Evolutionary conservation across 257 asterid genomes (phyloP).

Genomic region (Jacaranda mimosifolia): DNA sequence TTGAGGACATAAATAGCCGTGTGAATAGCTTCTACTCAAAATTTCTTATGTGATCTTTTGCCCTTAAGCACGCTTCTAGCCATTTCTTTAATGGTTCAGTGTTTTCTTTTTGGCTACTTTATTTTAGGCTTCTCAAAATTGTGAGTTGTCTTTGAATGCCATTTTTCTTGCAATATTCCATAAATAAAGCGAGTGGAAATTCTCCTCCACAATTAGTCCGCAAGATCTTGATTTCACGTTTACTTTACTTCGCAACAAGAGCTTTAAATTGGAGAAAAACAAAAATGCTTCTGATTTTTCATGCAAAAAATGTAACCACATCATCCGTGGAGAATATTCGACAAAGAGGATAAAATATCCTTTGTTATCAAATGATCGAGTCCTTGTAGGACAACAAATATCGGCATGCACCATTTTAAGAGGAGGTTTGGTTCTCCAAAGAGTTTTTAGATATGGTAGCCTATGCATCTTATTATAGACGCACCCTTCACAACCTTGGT

Average conservation of each 20-base stretch:
- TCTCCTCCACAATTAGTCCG: background rate
- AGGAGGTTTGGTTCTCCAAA: background rate
- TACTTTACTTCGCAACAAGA: background rate
- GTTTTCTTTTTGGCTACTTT: too few relatives aligned
- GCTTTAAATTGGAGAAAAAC: background rate
- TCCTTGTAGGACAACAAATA: slow-evolving; percentile 15
- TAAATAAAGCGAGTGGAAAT: background rate
- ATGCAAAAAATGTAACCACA: background rate
- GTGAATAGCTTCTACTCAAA: background rate
- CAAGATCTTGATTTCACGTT: background rate
- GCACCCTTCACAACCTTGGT: background rate
- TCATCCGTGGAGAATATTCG: slow-evolving; percentile 9
- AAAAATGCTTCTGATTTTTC: background rate
- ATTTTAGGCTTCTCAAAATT: too few relatives aligned
- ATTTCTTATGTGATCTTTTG: background rate
- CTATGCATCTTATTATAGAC: background rate
- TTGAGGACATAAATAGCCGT: background rate
- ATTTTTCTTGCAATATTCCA: background rate
- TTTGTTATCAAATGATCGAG: background rate
- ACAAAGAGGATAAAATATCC: slow-evolving; percentile 1
- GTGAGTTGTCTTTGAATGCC: too few relatives aligned
- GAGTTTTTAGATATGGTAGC: background rate
- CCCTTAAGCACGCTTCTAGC: too few relatives aligned
- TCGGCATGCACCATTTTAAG: background rate
- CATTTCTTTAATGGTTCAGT: too few relatives aligned